Evolutionary conservation across 768 basidiomycete genomes (phyloP).

Genomic region (Tricholoma furcatifolium): DNA sequence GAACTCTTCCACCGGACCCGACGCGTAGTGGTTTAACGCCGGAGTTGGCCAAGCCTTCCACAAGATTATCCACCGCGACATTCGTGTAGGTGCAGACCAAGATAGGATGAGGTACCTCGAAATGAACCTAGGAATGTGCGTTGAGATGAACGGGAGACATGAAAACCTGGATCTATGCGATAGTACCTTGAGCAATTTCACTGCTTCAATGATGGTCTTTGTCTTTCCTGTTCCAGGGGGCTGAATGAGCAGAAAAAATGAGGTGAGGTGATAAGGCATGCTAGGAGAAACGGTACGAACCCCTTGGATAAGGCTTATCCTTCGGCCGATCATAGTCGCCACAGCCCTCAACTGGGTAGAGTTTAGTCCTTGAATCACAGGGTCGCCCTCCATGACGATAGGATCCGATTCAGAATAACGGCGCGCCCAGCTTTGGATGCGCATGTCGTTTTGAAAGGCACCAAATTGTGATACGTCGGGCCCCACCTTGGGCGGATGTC

Average conservation of each 20-base stretch:
- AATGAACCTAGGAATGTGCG: slow-evolving; percentile 52
- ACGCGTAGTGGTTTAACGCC: slow-evolving; percentile 77
- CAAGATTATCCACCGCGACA: slow-evolving; percentile 88
- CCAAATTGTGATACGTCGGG: slow-evolving; percentile 30
- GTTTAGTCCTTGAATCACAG: slow-evolving; percentile 63
- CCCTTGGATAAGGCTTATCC: slow-evolving; percentile 82
- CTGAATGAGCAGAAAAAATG: slow-evolving; percentile 31
- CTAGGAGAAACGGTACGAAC: slow-evolving; percentile 40
- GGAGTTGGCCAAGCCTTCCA: slow-evolving; percentile 63
- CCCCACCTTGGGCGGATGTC: slow-evolving; percentile 23
- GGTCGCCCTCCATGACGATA: slow-evolving; percentile 75
- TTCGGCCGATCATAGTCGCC: slow-evolving; percentile 82
- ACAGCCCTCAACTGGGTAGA: slow-evolving; percentile 77
- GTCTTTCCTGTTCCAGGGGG: slow-evolving; percentile 95
- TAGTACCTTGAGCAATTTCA: slow-evolving; percentile 72
- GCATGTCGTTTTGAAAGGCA: slow-evolving; percentile 67
- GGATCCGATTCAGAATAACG: slow-evolving; percentile 63
- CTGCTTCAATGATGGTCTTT: slow-evolving; percentile 84
- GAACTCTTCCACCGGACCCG: slow-evolving; percentile 62
- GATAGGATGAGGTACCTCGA: slow-evolving; percentile 79
- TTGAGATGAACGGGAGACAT: not conserved
- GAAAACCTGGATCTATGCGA: not conserved
- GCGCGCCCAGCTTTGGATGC: slow-evolving; percentile 79
- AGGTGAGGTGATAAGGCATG: slow-evolving; percentile 1
- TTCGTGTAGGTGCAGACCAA: slow-evolving; percentile 96